Evolutionary conservation across 306 rosid species (phyloP).

Genomic region (Cucurbita ficifolia): DNA sequence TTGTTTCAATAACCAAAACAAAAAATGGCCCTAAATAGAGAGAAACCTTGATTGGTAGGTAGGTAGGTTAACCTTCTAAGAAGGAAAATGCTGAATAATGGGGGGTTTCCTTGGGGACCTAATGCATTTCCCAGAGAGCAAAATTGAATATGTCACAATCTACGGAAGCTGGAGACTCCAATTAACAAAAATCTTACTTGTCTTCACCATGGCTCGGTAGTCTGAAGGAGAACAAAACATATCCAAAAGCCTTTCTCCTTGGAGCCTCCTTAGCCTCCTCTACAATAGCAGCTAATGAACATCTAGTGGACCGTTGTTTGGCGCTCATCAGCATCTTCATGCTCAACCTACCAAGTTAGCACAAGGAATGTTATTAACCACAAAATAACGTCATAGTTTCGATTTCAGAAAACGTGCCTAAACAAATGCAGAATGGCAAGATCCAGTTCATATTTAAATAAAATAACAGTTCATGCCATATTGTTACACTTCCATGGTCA

Average conservation of each 20-base stretch:
- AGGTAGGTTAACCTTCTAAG: neutral
- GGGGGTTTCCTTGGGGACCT: neutral
- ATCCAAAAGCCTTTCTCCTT: neutral
- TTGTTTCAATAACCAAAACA: neutral
- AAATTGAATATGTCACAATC: neutral
- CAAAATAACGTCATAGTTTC: neutral
- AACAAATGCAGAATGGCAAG: neutral
- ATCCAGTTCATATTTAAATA: neutral
- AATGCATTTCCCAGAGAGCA: neutral
- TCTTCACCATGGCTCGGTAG: too few relatives aligned
- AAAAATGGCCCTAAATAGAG: neutral
- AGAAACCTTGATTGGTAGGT: neutral
- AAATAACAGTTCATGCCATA: neutral
- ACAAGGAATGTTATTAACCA: neutral
- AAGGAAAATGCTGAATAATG: neutral
- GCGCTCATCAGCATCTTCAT: conserved; percentile 34
- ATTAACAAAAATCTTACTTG: neutral
- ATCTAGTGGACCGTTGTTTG: conserved; percentile 30
- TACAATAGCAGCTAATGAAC: neutral
- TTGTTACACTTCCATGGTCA: neutral
- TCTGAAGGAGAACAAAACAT: too few relatives aligned
- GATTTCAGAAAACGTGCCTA: neutral
- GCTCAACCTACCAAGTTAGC: conserved; percentile 25
- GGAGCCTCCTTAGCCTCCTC: neutral
- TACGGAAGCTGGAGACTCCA: neutral